phyloP scores from a whole-genome alignment of 345 rosid genomes.

The Odontarrhena argentea region DNA sequence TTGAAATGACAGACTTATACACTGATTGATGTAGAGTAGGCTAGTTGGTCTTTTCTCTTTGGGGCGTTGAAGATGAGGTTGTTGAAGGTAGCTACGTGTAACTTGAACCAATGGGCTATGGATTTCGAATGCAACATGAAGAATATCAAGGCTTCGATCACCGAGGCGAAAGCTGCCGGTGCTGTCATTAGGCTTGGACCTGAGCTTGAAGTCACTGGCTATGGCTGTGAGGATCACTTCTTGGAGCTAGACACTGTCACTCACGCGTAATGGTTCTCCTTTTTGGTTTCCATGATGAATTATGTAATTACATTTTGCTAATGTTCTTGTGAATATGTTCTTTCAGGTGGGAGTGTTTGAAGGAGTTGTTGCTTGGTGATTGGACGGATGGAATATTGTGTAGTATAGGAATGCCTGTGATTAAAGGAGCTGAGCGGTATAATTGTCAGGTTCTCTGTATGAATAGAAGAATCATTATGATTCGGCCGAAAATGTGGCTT shows the following conservation, averaged over 20 bases:
- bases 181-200: constrained; percentile 93
- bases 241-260: constrained; percentile 84
- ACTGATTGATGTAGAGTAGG: background rate
- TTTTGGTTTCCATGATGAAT: background rate
- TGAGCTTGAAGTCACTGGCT: constrained; percentile 94
- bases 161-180: constrained; percentile 64
- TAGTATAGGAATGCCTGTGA: constrained; percentile 93
- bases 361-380: constrained; percentile 74
- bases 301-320: background rate
- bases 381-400: constrained; percentile 87
- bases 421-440: constrained; percentile 88
- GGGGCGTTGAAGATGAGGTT: constrained; percentile 59
- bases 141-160: constrained; percentile 78
- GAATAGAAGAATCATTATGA: constrained; percentile 78
- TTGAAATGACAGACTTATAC: background rate
- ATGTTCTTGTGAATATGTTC: background rate
- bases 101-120: constrained; percentile 96
- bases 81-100: constrained; percentile 81
- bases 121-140: constrained; percentile 78
- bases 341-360: constrained; percentile 93
- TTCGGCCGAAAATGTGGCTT: constrained; percentile 93
- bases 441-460: constrained; percentile 92
- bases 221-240: constrained; percentile 99
- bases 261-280: constrained; percentile 58
- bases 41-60: background rate